These are phyloP conservation scores for Leptomonas seymouri DNA, from an alignment of 208 protist genomes.

Conservation along the genomic window DNA sequence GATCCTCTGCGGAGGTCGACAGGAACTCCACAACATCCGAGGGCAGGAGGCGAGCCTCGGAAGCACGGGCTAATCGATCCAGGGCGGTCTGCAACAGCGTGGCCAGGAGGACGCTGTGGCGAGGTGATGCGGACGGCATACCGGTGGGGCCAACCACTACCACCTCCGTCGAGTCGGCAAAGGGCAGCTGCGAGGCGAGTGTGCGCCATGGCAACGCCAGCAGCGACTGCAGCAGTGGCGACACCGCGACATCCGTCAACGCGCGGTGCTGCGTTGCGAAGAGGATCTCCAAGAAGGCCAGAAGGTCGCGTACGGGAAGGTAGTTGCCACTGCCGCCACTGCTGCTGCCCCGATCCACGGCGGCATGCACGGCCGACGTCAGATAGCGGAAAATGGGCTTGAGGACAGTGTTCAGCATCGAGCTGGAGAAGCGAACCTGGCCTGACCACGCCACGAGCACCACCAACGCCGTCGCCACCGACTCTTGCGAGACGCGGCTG, in stretches of 20 bases:
- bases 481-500: slow-evolving; percentile 42
- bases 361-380: slow-evolving; percentile 14
- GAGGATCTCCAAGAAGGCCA: slow-evolving; percentile 65
- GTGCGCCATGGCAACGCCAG: slow-evolving; percentile 64
- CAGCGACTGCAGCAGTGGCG: slow-evolving; percentile 50
- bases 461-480: slow-evolving; percentile 68
- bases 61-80: slow-evolving; percentile 30
- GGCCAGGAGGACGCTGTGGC: slow-evolving; percentile 28
- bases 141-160: slow-evolving; percentile 26
- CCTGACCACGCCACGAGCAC: slow-evolving; percentile 72
- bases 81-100: slow-evolving; percentile 33
- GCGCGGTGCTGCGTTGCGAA: slow-evolving; percentile 61
- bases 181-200: slow-evolving; percentile 35
- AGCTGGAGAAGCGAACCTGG: slow-evolving; percentile 64
- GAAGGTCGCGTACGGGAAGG: slow-evolving; percentile 60
- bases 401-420: slow-evolving; percentile 61
- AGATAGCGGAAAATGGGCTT: slow-evolving; percentile 61
- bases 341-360: background rate
- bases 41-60: slow-evolving; percentile 40
- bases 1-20: slow-evolving; percentile 52
- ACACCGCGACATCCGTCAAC: slow-evolving; percentile 56
- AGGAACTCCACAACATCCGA: slow-evolving; percentile 71
- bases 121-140: slow-evolving; percentile 17
- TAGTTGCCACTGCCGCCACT: background rate
- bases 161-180: slow-evolving; percentile 25